Evolutionary conservation across 805 yeast genomes (phyloP), one percentile per base, ranked within the genome.

Genomic region (Yamadazyma sp.): DNA sequence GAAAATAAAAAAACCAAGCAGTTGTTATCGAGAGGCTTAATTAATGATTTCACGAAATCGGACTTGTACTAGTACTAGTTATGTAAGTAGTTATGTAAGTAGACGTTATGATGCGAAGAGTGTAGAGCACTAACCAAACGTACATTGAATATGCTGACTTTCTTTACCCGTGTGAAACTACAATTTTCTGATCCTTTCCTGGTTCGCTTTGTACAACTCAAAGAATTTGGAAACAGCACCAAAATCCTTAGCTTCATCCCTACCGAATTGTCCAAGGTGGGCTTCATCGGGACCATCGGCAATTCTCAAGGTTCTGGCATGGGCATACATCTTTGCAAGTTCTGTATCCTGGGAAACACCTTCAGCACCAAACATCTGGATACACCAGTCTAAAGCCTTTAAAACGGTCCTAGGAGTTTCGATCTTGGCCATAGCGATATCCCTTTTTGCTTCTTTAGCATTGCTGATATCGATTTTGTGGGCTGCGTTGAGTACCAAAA

Each of bases 221-320:
- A 67, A 66, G 39, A 49, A 65, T 18, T 59, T 55, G 41, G 70
- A 71, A 31, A 62, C 65, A n/a, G 44, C 40, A 2, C 50, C 45
- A 34, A 65, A 67, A 27, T 52, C 53, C 48, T 70, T 71, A 9
- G 65, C 57, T 40, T 71, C 75, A 29, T 62, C 54, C 41, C 76
- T 67, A 5, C 77, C 83, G 45, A 80, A 61, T 57, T 78, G 84
- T 42, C 61, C 60, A 53, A 76, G 59, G 53, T 80, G 83, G 3
- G 80, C 81, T 54, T 78, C 84, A 60, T 79, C 84, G 2, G 85
- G 85, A 9, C 84, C 84, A 54, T 80, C 85, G 11, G 84, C 84
- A 39, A 78, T 75, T 45, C 84, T 61, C 39, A 79, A 66, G 29
- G 80, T 76, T 53, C 85, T 66, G 32, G 71, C 62, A 39, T 57